Conservation (phyloP, 2,329 filamentous ascomycete species). For the Annulohypoxylon truncatum region DNA sequence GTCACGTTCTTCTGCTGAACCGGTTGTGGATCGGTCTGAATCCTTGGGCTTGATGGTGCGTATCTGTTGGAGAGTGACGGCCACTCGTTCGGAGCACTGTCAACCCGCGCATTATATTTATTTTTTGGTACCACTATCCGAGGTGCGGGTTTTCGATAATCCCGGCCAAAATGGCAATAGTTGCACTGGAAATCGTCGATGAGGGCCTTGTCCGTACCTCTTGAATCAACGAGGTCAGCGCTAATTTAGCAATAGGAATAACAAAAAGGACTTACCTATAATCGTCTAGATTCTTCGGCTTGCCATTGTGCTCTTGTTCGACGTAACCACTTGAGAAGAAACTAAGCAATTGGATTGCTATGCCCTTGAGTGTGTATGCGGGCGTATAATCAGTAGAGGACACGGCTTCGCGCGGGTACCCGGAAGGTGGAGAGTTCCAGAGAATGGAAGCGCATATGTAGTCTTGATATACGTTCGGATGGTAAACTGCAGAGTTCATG, state of each 20-base stretch:
- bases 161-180: conserved; percentile 43
- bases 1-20: neutral
- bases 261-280: conserved; percentile 39
- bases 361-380: conserved; percentile 62
- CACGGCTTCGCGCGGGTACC: too few species aligned
- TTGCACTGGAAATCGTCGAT: conserved; percentile 42
- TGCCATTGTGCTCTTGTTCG: conserved; percentile 53
- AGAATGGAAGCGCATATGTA: conserved; percentile 63
- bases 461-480: conserved; percentile 58
- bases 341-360: conserved; percentile 63
- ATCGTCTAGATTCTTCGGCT: conserved; percentile 43
- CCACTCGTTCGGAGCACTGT: conserved; percentile 23
- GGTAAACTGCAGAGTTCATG: conserved; percentile 56
- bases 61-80: neutral
- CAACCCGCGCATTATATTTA: conserved; percentile 27
- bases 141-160: neutral
- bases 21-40: neutral
- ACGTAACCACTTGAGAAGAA: conserved; percentile 62
- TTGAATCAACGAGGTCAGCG: neutral
- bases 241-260: neutral
- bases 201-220: neutral
- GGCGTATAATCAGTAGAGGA: conserved; percentile 62
- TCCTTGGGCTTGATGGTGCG: neutral
- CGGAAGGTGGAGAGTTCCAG: too few species aligned
- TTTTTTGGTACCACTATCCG: neutral